Percentiles rank a stretch among this genome's conserved stretches.
phyloP scores from a whole-genome alignment of 495 filamentous ascomycete genomes.

The Annulohypoxylon moriforme region DNA sequence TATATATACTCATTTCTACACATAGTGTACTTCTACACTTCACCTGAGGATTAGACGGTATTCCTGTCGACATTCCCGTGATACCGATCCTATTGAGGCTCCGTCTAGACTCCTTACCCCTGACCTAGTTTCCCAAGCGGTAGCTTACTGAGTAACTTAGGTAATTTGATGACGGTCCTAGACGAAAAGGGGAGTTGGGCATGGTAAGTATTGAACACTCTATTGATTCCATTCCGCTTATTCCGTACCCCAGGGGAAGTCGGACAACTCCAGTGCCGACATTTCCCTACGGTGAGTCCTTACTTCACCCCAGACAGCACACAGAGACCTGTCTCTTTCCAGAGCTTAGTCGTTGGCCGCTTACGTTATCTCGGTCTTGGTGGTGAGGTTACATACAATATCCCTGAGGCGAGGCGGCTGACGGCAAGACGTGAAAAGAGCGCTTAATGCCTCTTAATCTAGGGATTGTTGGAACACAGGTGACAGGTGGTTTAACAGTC shows the following conservation, averaged over 20 bases:
- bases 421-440: not conserved
- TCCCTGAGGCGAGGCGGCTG: not conserved
- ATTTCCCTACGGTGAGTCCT: not conserved
- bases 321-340: not conserved
- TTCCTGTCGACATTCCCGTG: not conserved
- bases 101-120: not conserved
- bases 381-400: not conserved
- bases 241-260: not conserved
- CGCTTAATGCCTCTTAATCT: not conserved
- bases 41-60: not conserved
- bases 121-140: not conserved
- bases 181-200: not conserved
- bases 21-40: not conserved
- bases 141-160: not conserved
- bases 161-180: not conserved
- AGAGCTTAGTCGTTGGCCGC: conserved; percentile 2
- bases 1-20: not conserved
- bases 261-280: not conserved
- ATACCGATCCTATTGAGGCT: not conserved
- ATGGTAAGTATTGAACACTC: not conserved
- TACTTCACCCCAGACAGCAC: not conserved
- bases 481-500: not conserved
- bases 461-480: not conserved
- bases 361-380: not conserved
- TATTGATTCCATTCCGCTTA: not conserved